phyloP scores from a whole-genome alignment of 192 early-diverging fungal species.

The Funneliformis geosporum region DNA sequence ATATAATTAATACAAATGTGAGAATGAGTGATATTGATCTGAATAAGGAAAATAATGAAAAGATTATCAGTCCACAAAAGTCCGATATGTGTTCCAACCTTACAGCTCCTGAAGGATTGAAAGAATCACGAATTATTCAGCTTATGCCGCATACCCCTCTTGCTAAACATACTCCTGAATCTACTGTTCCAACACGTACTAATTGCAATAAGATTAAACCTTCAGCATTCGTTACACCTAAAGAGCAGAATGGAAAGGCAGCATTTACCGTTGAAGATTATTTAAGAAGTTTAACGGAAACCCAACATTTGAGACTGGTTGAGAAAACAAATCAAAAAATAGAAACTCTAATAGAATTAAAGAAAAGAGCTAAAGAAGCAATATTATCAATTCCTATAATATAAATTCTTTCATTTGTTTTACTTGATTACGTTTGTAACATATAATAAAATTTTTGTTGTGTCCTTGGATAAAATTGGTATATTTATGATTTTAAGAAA shows the following conservation, averaged over 20 bases:
- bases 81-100: not conserved
- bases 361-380: not conserved
- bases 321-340: not conserved
- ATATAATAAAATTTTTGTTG: too few species aligned
- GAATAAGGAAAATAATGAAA: not conserved
- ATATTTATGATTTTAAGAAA: too few species aligned
- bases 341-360: not conserved
- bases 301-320: not conserved
- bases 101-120: not conserved
- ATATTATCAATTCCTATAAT: conserved; percentile 1
- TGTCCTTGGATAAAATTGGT: too few species aligned
- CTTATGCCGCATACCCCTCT: not conserved
- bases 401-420: not conserved
- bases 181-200: not conserved
- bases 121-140: not conserved
- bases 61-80: not conserved
- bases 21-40: not conserved
- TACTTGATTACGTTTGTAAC: too few species aligned
- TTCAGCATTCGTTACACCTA: not conserved
- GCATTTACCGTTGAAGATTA: conserved; percentile 19
- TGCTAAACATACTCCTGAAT: not conserved
- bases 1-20: not conserved
- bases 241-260: not conserved
- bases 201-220: not conserved
- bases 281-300: not conserved